Evolutionary conservation across 148 eudicot genomes (phyloP).

Genomic region (Selenicereus undatus): DNA sequence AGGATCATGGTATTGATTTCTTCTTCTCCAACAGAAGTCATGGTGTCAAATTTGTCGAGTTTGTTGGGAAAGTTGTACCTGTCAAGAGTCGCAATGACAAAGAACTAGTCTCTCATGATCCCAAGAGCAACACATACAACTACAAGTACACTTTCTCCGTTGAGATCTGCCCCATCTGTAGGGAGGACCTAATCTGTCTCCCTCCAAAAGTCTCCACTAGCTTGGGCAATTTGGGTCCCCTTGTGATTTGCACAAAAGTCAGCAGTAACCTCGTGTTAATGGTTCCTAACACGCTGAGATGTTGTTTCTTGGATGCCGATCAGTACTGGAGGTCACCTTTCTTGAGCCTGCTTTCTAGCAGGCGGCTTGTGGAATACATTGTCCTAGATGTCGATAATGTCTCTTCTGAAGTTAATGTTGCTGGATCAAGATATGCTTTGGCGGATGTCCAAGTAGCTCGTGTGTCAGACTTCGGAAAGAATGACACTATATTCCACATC

Average conservation of each 20-base stretch:
- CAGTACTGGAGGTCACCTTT: constrained; percentile 58
- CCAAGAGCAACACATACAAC: constrained; percentile 62
- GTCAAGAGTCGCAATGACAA: constrained; percentile 43
- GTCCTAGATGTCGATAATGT: constrained; percentile 43
- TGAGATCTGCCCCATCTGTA: constrained; percentile 66
- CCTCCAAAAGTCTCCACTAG: constrained; percentile 49
- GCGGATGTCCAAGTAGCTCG: constrained; percentile 67
- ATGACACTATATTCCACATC: constrained; percentile 47
- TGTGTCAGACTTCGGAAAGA: constrained; percentile 65
- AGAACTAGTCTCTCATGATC: constrained; percentile 60
- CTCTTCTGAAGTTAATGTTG: constrained; percentile 44
- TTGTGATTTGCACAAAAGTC: constrained; percentile 58
- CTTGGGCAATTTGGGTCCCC: constrained; percentile 61
- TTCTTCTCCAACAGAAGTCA: constrained; percentile 67
- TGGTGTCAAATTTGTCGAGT: constrained; percentile 62
- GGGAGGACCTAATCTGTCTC: constrained; percentile 76
- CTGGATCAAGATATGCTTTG: constrained; percentile 54
- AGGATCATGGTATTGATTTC: constrained; percentile 68
- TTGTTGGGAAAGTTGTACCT: constrained; percentile 65
- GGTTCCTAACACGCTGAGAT: constrained; percentile 53
- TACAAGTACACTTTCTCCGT: constrained; percentile 69
- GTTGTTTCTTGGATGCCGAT: constrained; percentile 46
- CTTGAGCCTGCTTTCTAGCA: constrained; percentile 37
- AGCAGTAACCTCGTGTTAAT: constrained; percentile 44
- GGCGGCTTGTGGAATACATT: constrained; percentile 54